A percentile compares a stretch with the other conserved stretches of the same genome.
phyloP scores from a whole-genome alignment of 805 yeast genomes.

The Suhomyces prunicola region DNA sequence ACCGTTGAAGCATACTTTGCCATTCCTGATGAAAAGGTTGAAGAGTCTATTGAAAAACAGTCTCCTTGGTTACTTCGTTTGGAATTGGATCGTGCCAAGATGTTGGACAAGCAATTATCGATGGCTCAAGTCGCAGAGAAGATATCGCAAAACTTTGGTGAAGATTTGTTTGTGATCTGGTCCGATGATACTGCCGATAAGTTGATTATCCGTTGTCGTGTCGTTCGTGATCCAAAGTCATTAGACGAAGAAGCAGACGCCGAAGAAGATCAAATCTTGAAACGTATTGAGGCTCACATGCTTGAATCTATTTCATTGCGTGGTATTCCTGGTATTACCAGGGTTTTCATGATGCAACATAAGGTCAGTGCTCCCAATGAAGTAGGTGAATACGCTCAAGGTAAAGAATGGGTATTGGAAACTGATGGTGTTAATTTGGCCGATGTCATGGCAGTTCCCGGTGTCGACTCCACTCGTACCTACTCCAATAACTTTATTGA shows the following conservation, averaged over 20 bases:
- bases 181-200: constrained; percentile 98
- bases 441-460: constrained; percentile 91
- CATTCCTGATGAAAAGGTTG: constrained; percentile 96
- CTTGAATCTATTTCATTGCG: constrained; percentile 89
- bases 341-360: constrained; percentile 88
- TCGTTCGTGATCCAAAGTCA: constrained; percentile 92
- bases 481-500: constrained; percentile 97
- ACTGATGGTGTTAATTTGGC: constrained; percentile 97
- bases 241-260: constrained; percentile 92
- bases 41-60: constrained; percentile 88
- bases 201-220: constrained; percentile 96
- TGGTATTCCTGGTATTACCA: constrained; percentile 91
- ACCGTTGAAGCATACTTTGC: constrained; percentile 97
- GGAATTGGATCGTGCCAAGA: constrained; percentile 96
- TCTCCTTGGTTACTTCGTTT: constrained; percentile 97
- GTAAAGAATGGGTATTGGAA: constrained; percentile 97
- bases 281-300: constrained; percentile 94
- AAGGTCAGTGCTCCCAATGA: constrained; percentile 69
- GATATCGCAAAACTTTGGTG: constrained; percentile 88
- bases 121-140: constrained; percentile 98
- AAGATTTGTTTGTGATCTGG: constrained; percentile 96
- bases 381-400: constrained; percentile 83
- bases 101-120: constrained; percentile 95
- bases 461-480: constrained; percentile 86
- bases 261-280: constrained; percentile 95